Base-by-base conservation (phyloP, 345 rosid genomes). In the Geranium brycei region DNA sequence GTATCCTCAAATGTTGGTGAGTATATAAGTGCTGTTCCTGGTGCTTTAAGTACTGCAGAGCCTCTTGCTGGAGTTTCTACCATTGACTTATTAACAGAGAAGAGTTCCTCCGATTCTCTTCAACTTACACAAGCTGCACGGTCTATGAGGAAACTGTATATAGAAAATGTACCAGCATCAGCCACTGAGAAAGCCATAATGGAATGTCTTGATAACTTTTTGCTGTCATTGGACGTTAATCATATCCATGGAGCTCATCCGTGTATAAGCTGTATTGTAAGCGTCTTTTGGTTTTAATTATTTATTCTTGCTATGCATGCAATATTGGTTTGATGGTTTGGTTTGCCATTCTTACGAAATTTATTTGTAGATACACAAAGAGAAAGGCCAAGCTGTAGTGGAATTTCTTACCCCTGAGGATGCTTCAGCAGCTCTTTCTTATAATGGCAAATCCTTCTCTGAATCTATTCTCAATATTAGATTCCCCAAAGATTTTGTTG, bases 361-460 rank as follows among this genome's bases (percentile, higher is more conserved):
- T 62, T 61, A 62, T 74, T 38, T 73, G 77, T 85, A 90, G 99
- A 82, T 85, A 56, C 83, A 86, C 81, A 85, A 80, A 72, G 97
- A 85, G 70, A 90, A 85, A 75, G 60, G 81, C 15, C 97, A 88
- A 77, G 99, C 96, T 32, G 70, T 93, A 73, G 82, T 90, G 55
- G 99, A 93, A 76, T 90, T 93, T 80, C 92, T 90, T 69, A 90
- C 97, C 19, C 91, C 97, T 17, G 86, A 90, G 76, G 97, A 93
- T 84, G 95, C 97, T 57, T 82, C 96, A 63, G 83, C 92, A 73
- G 97, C 97, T 63, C 89, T 90, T 73, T 84, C 85, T 67, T 79
- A 82, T 67, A 87, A 90, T 78, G 95, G 97, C 68, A 60, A 70
- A 71, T 74, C 67, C 65, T 82, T 88, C 71, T 82, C 69, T 64